Evolutionary conservation across 1,284 basidiomycete species (phyloP), one percentile per base, ranked within the genome.

Genomic region (Papiliotrema nemorosa): DNA sequence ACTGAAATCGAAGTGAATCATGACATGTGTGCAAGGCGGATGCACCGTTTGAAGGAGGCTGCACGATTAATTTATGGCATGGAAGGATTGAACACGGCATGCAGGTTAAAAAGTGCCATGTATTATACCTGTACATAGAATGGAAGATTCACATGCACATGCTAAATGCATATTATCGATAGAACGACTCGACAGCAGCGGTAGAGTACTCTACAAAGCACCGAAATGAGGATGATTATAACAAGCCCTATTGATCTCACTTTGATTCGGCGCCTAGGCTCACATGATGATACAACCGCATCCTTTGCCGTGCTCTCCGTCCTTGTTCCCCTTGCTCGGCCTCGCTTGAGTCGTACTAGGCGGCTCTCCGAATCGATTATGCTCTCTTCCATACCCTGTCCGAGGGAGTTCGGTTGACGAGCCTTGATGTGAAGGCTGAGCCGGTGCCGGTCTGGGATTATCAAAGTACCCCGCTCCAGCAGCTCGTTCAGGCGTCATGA

Each of bases 221-320:
- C n/a, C 29, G 14, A 31, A 14, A 31, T 31, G 29, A 7, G 14
- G 29, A 31, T n/a, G 20, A 10, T 37, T 18, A 21, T 37, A 6
- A 9, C 14, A 7, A 37, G 7, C 36, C 36, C 7, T 37, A 6
- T 7, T 37, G 36, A 9, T 37, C 27, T 31, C 29, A 14, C 29
- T 7, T 31, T 31, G 14, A 7, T 31, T 31, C 29, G 29, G 9
- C 14, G 29, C 29, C 9, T 14, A 14, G 7, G 29, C 29, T 31
- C 29, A 49, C 48, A 49, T 49, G 29, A 49, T 31, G 14, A 49
- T 33, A 44, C 48, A 49, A 5, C 48, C 49, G 40, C 42, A 51
- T 2, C 49, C 49, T 26, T 51, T 51, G 5, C 44, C 49, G 18
- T 39, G 14, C 18, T 27, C 50, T 14, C 9, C 50, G 21, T 47